A percentile compares a stretch with the other conserved stretches of the same genome.
Evolutionary conservation across 768 basidiomycete species (phyloP).

Genomic region (Collybia nuda): DNA sequence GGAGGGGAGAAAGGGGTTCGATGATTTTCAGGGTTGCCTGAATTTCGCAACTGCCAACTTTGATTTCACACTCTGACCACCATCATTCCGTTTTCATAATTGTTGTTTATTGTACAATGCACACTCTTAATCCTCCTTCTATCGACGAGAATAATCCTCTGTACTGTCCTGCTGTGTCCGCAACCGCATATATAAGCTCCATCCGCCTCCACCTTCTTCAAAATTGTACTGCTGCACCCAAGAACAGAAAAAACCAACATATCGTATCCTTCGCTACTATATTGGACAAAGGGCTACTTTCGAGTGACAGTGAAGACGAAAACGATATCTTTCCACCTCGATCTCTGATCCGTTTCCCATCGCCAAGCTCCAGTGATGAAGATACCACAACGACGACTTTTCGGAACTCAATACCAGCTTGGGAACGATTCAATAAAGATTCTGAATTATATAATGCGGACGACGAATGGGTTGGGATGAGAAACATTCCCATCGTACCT

Average conservation of each 20-base stretch:
- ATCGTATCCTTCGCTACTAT: slow-evolving; percentile 31
- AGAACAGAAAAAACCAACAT: slow-evolving; percentile 14
- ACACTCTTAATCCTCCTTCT: slow-evolving; percentile 22
- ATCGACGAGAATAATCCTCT: slow-evolving; percentile 56
- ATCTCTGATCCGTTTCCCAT: background rate
- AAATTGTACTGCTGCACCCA: slow-evolving; percentile 12
- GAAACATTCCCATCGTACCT: background rate
- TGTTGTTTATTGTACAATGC: background rate
- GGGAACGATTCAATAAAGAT: slow-evolving; percentile 13
- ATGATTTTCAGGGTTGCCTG: too few species aligned
- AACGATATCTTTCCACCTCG: background rate
- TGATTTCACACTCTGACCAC: too few species aligned
- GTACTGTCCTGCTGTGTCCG: slow-evolving; percentile 54
- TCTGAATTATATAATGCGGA: background rate
- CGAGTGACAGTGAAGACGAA: slow-evolving; percentile 15
- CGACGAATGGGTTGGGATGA: slow-evolving; percentile 15
- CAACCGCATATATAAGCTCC: slow-evolving; percentile 43
- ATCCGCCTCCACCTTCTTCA: slow-evolving; percentile 33
- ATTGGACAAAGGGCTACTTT: slow-evolving; percentile 27
- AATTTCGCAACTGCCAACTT: too few species aligned
- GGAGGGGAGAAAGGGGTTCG: too few species aligned
- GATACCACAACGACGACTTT: background rate
- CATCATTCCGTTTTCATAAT: too few species aligned
- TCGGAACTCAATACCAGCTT: slow-evolving; percentile 13
- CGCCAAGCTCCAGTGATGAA: slow-evolving; percentile 14